phyloP scores from a whole-genome alignment of 2,329 filamentous ascomycete species.

The Colletotrichum agaves region DNA sequence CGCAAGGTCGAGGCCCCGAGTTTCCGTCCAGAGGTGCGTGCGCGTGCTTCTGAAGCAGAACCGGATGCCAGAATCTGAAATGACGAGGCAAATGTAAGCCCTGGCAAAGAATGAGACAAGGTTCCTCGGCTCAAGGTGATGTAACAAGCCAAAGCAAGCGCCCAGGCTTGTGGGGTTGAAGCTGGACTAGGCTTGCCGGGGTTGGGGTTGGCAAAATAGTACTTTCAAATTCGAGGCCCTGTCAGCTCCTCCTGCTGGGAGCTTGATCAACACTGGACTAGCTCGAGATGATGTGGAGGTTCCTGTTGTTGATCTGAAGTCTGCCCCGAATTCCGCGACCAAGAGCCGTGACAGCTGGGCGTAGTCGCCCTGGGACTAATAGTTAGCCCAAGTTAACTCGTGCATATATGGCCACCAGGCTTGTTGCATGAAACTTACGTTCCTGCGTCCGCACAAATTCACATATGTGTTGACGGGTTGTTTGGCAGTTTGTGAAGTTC shows the following conservation, averaged over 20 bases:
- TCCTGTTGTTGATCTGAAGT: constrained; percentile 30
- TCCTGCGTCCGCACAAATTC: constrained; percentile 22
- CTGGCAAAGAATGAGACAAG: constrained; percentile 33
- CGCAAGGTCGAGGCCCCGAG: constrained; percentile 10
- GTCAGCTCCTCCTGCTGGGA: constrained; percentile 17
- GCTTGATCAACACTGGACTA: constrained; percentile 34
- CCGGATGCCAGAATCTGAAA: constrained; percentile 26
- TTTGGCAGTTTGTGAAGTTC: background rate
- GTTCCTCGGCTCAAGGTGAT: constrained; percentile 30
- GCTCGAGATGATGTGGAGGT: constrained; percentile 30
- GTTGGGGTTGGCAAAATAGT: constrained; percentile 31
- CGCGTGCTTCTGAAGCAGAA: constrained; percentile 14
- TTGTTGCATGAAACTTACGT: constrained; percentile 23
- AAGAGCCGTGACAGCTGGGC: constrained; percentile 25
- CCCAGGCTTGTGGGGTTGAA: constrained; percentile 23
- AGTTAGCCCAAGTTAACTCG: constrained; percentile 11
- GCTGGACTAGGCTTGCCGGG: constrained; percentile 22
- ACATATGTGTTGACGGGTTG: constrained; percentile 1
- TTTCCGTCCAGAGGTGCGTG: constrained; percentile 7
- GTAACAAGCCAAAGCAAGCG: constrained; percentile 35
- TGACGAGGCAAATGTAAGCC: constrained; percentile 32
- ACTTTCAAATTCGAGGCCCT: constrained; percentile 21
- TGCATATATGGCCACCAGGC: constrained; percentile 10
- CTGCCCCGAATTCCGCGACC: constrained; percentile 9
- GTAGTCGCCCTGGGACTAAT: constrained; percentile 14